These are phyloP conservation scores for Pterulicium gracile DNA, from an alignment of 1,284 basidiomycete species.

Conservation along the genomic window DNA sequence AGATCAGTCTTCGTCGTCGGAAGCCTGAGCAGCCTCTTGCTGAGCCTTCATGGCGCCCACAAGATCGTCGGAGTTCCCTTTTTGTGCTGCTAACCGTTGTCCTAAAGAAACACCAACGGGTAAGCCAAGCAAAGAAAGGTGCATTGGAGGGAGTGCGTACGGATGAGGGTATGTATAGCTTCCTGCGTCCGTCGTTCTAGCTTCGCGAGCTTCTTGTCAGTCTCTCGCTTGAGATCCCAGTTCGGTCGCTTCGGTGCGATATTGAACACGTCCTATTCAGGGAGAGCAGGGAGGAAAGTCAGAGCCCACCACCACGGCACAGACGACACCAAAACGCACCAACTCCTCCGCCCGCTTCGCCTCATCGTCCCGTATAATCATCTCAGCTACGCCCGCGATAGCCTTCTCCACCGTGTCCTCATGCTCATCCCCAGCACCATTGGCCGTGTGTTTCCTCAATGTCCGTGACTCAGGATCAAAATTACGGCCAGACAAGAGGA, in stretches of 20 bases:
- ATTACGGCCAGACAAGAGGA: conserved; percentile 73
- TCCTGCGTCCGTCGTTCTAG: conserved; percentile 89
- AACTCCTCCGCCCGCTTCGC: conserved; percentile 77
- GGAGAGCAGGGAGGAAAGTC: conserved; percentile 8
- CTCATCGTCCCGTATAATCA: conserved; percentile 81
- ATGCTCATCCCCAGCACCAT: conserved; percentile 42
- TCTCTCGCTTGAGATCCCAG: conserved; percentile 95
- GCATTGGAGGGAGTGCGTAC: conserved; percentile 36
- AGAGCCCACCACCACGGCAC: conserved; percentile 2
- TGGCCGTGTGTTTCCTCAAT: conserved; percentile 48
- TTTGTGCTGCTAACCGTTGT: conserved; percentile 65
- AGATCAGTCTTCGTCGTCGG: conserved; percentile 40
- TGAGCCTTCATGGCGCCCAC: conserved; percentile 72
- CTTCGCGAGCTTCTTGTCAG: conserved; percentile 81
- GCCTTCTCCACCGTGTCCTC: conserved; percentile 85
- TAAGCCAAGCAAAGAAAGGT: background rate
- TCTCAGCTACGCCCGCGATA: conserved; percentile 76
- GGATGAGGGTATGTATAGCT: conserved; percentile 85
- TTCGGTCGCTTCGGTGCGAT: conserved; percentile 95
- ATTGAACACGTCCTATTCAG: conserved; percentile 79
- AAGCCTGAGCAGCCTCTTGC: conserved; percentile 33
- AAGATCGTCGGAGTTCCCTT: conserved; percentile 65
- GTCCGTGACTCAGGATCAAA: conserved; percentile 81
- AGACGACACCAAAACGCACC: conserved; percentile 27
- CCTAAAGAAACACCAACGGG: conserved; percentile 33